These are phyloP conservation scores for Picea sitchensis DNA, from an alignment of 75 land plant species.

Conservation along the genomic window DNA sequence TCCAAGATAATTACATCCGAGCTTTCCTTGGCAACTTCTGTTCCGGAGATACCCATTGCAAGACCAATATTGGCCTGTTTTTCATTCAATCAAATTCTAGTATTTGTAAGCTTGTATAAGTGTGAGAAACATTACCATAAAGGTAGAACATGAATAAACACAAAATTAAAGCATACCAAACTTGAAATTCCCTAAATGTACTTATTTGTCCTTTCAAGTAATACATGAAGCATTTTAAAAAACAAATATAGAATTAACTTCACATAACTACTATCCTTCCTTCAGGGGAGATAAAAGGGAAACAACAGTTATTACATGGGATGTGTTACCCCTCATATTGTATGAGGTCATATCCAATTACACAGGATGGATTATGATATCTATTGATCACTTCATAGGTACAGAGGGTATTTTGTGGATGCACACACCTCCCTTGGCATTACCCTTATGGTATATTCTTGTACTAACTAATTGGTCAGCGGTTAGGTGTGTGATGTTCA, in stretches of 20 bases:
- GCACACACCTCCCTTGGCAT: too few relatives aligned
- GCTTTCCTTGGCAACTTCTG: conserved; percentile 81
- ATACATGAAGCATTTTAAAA: not conserved
- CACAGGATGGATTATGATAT: too few relatives aligned
- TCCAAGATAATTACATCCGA: conserved; percentile 87
- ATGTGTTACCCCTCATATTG: too few relatives aligned
- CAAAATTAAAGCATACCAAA: not conserved
- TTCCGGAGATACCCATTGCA: conserved; percentile 91
- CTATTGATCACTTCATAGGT: too few relatives aligned
- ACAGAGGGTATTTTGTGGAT: too few relatives aligned
- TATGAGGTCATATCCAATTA: too few relatives aligned
- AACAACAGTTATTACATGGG: too few relatives aligned
- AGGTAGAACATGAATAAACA: not conserved
- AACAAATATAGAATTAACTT: not conserved
- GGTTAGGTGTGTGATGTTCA: too few relatives aligned
- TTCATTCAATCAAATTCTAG: conserved; percentile 27
- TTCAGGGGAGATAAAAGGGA: too few relatives aligned
- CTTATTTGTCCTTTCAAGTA: not conserved
- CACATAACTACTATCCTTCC: too few relatives aligned
- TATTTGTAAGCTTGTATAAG: not conserved
- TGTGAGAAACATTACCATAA: not conserved
- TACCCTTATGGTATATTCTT: too few relatives aligned
- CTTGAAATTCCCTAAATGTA: not conserved
- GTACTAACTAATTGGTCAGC: too few relatives aligned
- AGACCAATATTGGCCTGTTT: conserved; percentile 74